A percentile compares a stretch with the other conserved stretches of the same genome.
Conservation (phyloP, 441 rosid genomes). For the Eutrema salsugineum region DNA sequence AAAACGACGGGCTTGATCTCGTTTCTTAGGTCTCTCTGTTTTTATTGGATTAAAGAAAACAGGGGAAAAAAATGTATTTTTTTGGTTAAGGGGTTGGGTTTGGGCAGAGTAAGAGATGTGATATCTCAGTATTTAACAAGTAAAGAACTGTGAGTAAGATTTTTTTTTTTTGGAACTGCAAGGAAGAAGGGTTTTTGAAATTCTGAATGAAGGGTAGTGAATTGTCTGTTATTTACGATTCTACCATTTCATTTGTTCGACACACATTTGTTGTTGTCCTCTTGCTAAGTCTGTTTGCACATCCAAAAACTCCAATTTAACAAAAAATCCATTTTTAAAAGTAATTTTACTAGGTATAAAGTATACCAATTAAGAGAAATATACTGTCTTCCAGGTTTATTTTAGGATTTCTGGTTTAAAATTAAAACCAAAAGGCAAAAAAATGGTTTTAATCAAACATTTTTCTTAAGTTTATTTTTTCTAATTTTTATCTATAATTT, state of each 20-base stretch:
- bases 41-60: slow-evolving; percentile 33
- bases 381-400: neutral
- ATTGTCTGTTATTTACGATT: slow-evolving; percentile 2
- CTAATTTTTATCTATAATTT: neutral
- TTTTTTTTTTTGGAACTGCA: neutral
- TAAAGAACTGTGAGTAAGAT: neutral
- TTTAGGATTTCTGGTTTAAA: neutral
- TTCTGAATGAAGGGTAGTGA: neutral
- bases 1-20: slow-evolving; percentile 30
- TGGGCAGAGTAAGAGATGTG: slow-evolving; percentile 34
- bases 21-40: slow-evolving; percentile 26
- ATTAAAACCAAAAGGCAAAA: neutral
- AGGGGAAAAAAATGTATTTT: slow-evolving; percentile 12
- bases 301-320: slow-evolving; percentile 10
- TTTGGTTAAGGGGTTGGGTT: slow-evolving; percentile 10
- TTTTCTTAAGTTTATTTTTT: neutral
- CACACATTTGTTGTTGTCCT: slow-evolving; percentile 20
- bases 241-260: neutral
- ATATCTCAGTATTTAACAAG: slow-evolving; percentile 21
- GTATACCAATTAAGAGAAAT: no score
- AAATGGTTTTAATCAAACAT: neutral
- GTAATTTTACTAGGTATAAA: neutral
- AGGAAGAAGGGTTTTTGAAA: neutral
- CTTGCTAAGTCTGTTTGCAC: slow-evolving; percentile 22
- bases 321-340: neutral